These are phyloP conservation scores for Paradendryphiella salina DNA, from an alignment of 2,329 filamentous ascomycete species.

Conservation along the genomic window DNA sequence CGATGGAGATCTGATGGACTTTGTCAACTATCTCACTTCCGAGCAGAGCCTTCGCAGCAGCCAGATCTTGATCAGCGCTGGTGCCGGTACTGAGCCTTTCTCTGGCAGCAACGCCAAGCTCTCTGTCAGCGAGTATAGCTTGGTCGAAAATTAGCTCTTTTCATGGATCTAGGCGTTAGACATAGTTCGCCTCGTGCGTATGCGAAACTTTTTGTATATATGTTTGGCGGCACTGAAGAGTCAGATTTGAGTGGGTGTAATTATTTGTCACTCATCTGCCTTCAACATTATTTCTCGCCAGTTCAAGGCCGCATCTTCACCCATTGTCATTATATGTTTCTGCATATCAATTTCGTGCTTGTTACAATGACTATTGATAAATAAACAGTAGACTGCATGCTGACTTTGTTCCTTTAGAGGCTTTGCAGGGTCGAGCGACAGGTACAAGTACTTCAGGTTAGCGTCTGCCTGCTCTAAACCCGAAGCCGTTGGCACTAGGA, in stretches of 20 bases:
- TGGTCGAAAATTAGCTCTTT: constrained; percentile 28
- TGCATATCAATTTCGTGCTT: no score
- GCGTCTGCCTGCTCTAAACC: no score
- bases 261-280: background rate
- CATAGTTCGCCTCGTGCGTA: background rate
- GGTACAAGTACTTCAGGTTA: no score
- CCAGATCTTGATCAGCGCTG: constrained; percentile 59
- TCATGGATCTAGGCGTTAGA: background rate
- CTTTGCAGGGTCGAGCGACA: no score
- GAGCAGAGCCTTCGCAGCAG: constrained; percentile 54
- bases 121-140: constrained; percentile 48
- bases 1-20: constrained; percentile 60
- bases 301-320: no score
- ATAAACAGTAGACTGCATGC: no score
- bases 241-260: background rate
- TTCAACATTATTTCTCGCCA: no score
- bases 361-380: no score
- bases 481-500: background rate
- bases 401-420: no score
- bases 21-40: constrained; percentile 59
- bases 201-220: constrained; percentile 2
- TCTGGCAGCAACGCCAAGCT: constrained; percentile 54
- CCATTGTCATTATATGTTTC: no score
- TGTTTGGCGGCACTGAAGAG: background rate
- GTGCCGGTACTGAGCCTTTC: constrained; percentile 62